Evolutionary conservation across 805 yeast genomes (phyloP).

Genomic region (Hanseniaspora lachancei): DNA sequence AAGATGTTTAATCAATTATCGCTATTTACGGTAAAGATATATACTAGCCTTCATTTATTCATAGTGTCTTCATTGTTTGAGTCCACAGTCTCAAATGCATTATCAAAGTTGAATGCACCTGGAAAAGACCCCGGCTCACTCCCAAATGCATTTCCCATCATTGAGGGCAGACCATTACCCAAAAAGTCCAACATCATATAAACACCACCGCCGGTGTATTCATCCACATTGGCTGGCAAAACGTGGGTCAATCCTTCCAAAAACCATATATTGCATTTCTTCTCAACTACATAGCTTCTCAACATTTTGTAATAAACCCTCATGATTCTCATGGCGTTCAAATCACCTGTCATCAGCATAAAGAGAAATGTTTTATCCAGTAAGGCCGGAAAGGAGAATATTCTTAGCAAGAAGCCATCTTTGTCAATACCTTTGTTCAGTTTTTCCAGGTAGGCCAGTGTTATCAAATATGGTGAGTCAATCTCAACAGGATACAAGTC

Average conservation of each 20-base stretch:
- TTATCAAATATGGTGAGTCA: slow-evolving; percentile 74
- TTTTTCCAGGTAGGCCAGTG: slow-evolving; percentile 74
- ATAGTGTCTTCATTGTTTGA: background rate
- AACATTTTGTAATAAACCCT: slow-evolving; percentile 72
- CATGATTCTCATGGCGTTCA: slow-evolving; percentile 82
- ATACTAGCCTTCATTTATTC: background rate
- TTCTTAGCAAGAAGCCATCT: slow-evolving; percentile 71
- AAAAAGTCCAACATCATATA: slow-evolving; percentile 81
- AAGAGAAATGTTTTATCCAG: slow-evolving; percentile 70
- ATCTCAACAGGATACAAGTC: slow-evolving; percentile 78
- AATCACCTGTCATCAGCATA: slow-evolving; percentile 69
- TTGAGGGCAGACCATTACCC: slow-evolving; percentile 50
- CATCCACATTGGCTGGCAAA: slow-evolving; percentile 82
- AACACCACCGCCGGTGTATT: slow-evolving; percentile 82
- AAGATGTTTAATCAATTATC: background rate
- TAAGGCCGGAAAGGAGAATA: slow-evolving; percentile 87
- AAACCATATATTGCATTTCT: slow-evolving; percentile 87
- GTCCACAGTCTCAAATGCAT: background rate
- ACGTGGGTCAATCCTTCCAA: slow-evolving; percentile 82
- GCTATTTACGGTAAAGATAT: background rate
- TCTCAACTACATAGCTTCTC: slow-evolving; percentile 68
- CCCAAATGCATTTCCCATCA: slow-evolving; percentile 31
- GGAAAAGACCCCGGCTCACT: background rate
- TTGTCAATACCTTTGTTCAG: slow-evolving; percentile 69
- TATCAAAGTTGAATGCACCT: background rate